Conservation (phyloP, 805 yeast species). For the Candida railenensis region DNA sequence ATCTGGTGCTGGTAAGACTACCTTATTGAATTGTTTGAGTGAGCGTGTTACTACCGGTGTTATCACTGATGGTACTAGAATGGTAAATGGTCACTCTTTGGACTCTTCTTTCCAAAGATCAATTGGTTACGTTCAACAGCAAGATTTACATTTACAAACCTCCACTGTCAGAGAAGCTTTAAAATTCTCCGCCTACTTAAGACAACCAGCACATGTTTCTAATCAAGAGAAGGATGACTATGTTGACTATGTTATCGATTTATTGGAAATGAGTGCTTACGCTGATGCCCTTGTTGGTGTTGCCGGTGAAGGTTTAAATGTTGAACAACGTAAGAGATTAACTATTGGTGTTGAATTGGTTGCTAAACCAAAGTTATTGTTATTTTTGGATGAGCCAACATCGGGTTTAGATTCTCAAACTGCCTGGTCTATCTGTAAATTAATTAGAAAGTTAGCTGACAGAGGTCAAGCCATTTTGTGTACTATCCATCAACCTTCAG, state of each 20-base stretch:
- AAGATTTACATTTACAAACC: slow-evolving; percentile 69
- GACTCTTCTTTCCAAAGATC: slow-evolving; percentile 70
- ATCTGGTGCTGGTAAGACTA: slow-evolving; percentile 87
- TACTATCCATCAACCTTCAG: slow-evolving; percentile 86
- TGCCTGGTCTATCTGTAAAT: slow-evolving; percentile 42
- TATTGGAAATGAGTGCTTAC: slow-evolving; percentile 67
- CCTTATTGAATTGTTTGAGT: slow-evolving; percentile 68
- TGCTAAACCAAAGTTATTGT: slow-evolving; percentile 37
- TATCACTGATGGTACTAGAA: slow-evolving; percentile 58
- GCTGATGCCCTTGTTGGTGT: slow-evolving; percentile 82
- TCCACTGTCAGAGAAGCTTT: slow-evolving; percentile 76
- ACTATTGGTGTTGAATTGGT: slow-evolving; percentile 43
- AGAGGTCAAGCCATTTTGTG: slow-evolving; percentile 43
- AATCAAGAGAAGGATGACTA: slow-evolving; percentile 60
- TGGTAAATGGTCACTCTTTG: slow-evolving; percentile 67
- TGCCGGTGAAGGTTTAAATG: slow-evolving; percentile 60
- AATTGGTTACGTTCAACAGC: slow-evolving; percentile 81
- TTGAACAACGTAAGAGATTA: slow-evolving; percentile 41
- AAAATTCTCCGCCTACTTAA: slow-evolving; percentile 65
- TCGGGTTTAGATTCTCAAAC: slow-evolving; percentile 45
- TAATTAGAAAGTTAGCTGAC: slow-evolving; percentile 40
- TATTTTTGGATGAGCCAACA: slow-evolving; percentile 44
- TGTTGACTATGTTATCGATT: slow-evolving; percentile 64
- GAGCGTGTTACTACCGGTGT: slow-evolving; percentile 71
- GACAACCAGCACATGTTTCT: slow-evolving; percentile 63